These are phyloP conservation scores for Miscanthus sacchariflorus DNA, from an alignment of 202 grass and related monocot genomes.

Conservation along the genomic window DNA sequence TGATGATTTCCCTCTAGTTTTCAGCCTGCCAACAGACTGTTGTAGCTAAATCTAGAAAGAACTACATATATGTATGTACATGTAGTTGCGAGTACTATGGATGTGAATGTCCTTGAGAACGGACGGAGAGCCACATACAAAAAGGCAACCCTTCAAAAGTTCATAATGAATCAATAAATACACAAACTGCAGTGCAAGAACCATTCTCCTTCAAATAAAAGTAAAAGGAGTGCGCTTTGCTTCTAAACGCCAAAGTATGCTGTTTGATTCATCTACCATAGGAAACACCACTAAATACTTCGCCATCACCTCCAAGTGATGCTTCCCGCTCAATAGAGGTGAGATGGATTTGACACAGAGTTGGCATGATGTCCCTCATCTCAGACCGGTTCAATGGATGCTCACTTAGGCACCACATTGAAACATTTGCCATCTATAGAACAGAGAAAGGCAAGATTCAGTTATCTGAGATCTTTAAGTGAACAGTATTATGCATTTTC, in stretches of 20 bases:
- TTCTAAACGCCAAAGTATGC: constrained; percentile 11
- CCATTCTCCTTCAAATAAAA: constrained; percentile 50
- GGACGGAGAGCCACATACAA: background rate
- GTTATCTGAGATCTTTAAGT: constrained; percentile 8
- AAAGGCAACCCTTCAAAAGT: background rate
- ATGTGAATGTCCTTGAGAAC: background rate
- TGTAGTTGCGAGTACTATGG: background rate
- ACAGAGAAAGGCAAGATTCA: constrained; percentile 14
- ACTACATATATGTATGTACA: constrained; percentile 1
- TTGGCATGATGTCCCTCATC: constrained; percentile 62
- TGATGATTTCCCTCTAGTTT: background rate
- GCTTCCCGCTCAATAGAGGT: constrained; percentile 70
- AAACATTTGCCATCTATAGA: constrained; percentile 60
- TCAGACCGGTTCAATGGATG: constrained; percentile 64
- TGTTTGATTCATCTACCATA: constrained; percentile 56
- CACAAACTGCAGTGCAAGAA: constrained; percentile 19
- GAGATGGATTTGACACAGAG: constrained; percentile 57
- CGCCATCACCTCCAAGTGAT: constrained; percentile 57
- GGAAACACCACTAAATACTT: constrained; percentile 68
- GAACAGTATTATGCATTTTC: constrained; percentile 9
- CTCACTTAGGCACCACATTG: constrained; percentile 69
- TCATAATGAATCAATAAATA: constrained; percentile 17
- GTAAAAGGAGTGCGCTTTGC: constrained; percentile 32
- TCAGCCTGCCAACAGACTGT: background rate
- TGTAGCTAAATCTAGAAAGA: background rate